Percentiles rank a stretch among this genome's conserved stretches.
These are phyloP conservation scores for Hemisphaericaspora lyxosophila DNA, from an alignment of 1,139 yeast genomes.

Conservation along the genomic window DNA sequence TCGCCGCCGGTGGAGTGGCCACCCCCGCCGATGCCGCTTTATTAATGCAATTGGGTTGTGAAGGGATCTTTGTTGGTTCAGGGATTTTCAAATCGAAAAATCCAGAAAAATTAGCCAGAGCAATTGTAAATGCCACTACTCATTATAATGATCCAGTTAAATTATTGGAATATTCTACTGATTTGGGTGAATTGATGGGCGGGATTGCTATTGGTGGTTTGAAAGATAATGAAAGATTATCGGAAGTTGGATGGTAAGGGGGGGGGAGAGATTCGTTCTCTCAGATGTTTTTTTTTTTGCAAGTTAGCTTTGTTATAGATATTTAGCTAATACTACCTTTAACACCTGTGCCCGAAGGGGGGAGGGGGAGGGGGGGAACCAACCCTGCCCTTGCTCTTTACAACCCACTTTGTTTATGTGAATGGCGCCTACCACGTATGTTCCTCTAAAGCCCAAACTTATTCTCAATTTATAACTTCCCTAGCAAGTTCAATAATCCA, in stretches of 20 bases:
- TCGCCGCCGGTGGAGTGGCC: constrained; percentile 91
- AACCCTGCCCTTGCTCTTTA: too few relatives aligned
- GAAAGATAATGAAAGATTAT: constrained; percentile 45
- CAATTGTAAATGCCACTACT: constrained; percentile 81
- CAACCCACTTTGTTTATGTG: too few relatives aligned
- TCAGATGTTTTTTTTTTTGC: too few relatives aligned
- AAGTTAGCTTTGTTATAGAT: too few relatives aligned
- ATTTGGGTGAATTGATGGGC: constrained; percentile 74
- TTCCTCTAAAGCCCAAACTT: too few relatives aligned
- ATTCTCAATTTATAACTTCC: too few relatives aligned
- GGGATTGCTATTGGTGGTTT: constrained; percentile 61
- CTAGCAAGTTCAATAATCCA: too few relatives aligned
- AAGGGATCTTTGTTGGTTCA: constrained; percentile 89
- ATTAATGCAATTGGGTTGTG: constrained; percentile 89
- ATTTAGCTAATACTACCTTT: too few relatives aligned
- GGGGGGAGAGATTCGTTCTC: too few relatives aligned
- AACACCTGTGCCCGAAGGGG: too few relatives aligned
- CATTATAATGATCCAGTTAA: constrained; percentile 65
- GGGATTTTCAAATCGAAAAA: constrained; percentile 79
- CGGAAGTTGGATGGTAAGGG: constrained; percentile 18
- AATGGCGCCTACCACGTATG: too few relatives aligned
- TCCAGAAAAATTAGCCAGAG: constrained; percentile 74
- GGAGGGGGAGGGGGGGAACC: too few relatives aligned
- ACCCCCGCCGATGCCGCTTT: constrained; percentile 89
- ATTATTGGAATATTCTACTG: constrained; percentile 70